Conservation (phyloP, 305 asterid species). For the Solanum hybrid region DNA sequence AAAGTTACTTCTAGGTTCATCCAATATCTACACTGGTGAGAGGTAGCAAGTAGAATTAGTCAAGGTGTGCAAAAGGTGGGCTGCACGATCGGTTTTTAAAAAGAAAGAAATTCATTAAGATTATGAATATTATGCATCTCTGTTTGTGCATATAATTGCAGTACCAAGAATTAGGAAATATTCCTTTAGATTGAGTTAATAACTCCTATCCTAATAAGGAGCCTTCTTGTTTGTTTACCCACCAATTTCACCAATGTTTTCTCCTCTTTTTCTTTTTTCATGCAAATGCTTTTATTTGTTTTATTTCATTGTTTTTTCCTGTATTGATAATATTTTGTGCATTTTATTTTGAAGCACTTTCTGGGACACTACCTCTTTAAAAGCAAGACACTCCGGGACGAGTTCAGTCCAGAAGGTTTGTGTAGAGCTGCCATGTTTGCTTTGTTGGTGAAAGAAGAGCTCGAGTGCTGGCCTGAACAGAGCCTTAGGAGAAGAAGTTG, state of each 20-base stretch:
- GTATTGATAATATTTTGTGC: not conserved
- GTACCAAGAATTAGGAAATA: not conserved
- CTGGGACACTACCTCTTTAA: slow-evolving; percentile 65
- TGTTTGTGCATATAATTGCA: not conserved
- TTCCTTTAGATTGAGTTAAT: not conserved
- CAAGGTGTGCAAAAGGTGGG: not conserved
- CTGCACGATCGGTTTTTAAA: not conserved
- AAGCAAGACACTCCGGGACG: slow-evolving; percentile 85
- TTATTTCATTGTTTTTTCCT: not conserved
- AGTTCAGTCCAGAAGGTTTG: slow-evolving; percentile 75
- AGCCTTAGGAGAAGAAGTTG: slow-evolving; percentile 66
- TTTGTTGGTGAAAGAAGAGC: slow-evolving; percentile 69
- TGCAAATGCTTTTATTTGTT: not conserved
- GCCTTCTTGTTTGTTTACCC: not conserved
- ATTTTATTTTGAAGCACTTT: slow-evolving; percentile 47
- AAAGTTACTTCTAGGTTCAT: not conserved
- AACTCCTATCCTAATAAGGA: not conserved
- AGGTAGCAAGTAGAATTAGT: not conserved
- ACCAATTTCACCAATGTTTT: not conserved
- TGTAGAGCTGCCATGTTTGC: slow-evolving; percentile 89
- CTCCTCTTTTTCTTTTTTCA: not conserved
- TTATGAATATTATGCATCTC: not conserved
- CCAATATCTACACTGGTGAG: not conserved
- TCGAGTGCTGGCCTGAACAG: slow-evolving; percentile 82
- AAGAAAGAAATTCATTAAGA: not conserved